Conservation (phyloP, 768 basidiomycete species). For the Hydnomerulius pinastri region DNA sequence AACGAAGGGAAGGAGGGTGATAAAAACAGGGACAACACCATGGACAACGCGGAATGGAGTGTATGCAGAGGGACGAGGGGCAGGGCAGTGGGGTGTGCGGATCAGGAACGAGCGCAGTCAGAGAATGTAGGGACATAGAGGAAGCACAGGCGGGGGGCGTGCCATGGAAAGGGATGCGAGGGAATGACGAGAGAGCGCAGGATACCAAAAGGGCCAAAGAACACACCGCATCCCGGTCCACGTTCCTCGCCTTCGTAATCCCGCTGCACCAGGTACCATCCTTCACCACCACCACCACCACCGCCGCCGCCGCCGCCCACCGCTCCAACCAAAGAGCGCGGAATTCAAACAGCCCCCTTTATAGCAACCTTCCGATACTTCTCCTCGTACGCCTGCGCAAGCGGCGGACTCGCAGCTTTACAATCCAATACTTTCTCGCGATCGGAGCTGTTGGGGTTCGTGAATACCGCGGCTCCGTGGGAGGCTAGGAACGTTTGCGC, state of each 20-base stretch:
- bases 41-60: no score
- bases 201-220: no score
- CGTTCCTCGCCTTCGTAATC: no score
- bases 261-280: no score
- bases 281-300: neutral
- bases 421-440: slow-evolving; percentile 70
- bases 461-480: slow-evolving; percentile 69
- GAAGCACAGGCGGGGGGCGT: slow-evolving; percentile 14
- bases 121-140: slow-evolving; percentile 4
- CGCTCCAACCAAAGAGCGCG: slow-evolving; percentile 3
- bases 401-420: slow-evolving; percentile 55
- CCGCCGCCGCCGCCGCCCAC: neutral
- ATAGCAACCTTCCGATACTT: slow-evolving; percentile 88
- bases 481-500: slow-evolving; percentile 68
- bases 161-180: slow-evolving; percentile 11
- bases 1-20: slow-evolving; percentile 9
- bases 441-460: slow-evolving; percentile 63
- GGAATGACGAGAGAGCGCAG: slow-evolving; percentile 10
- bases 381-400: slow-evolving; percentile 69
- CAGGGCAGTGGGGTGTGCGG: neutral
- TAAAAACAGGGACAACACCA: neutral
- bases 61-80: slow-evolving; percentile 10
- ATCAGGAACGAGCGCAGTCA: slow-evolving; percentile 3
- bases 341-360: slow-evolving; percentile 81
- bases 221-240: no score